A percentile compares a stretch with the other conserved stretches of the same genome.
Evolutionary conservation across 169 alveolate species (phyloP).

Genomic region (Cystoisospora suis): DNA sequence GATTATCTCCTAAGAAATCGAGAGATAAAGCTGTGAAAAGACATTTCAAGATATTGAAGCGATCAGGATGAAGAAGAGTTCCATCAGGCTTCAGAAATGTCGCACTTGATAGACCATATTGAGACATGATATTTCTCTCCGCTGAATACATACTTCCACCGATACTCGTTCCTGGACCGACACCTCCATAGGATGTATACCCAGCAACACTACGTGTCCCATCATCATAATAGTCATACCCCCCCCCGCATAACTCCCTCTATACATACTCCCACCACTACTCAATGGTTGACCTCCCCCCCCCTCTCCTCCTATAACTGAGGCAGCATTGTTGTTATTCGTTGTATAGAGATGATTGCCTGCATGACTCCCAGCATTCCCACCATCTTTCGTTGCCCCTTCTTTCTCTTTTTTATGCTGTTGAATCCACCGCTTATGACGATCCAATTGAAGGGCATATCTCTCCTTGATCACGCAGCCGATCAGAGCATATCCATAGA

Average conservation of each 20-base stretch:
- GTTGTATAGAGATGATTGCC: too few species aligned
- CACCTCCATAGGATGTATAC: neutral
- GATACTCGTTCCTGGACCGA: neutral
- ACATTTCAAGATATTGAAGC: constrained; percentile 21
- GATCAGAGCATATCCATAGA: constrained; percentile 48
- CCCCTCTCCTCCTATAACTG: neutral
- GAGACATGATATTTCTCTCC: neutral
- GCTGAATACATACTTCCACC: constrained; percentile 1
- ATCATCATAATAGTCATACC: too few species aligned
- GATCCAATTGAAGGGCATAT: constrained; percentile 10
- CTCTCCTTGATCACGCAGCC: constrained; percentile 46
- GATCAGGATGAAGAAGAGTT: constrained; percentile 22
- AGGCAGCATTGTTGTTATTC: neutral
- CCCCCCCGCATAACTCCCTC: too few species aligned
- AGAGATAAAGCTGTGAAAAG: constrained; percentile 41
- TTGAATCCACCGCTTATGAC: constrained; percentile 12
- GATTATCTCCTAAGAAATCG: constrained; percentile 45
- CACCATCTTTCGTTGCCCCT: neutral
- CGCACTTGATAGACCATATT: neutral
- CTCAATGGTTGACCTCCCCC: too few species aligned
- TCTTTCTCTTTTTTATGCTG: constrained; percentile 24
- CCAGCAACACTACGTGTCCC: neutral
- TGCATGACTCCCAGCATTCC: too few species aligned
- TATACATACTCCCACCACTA: constrained; percentile 42
- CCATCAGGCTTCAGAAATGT: constrained; percentile 18